phyloP scores from a whole-genome alignment of 2,329 filamentous ascomycete genomes.

The Lachnellula suecica region DNA sequence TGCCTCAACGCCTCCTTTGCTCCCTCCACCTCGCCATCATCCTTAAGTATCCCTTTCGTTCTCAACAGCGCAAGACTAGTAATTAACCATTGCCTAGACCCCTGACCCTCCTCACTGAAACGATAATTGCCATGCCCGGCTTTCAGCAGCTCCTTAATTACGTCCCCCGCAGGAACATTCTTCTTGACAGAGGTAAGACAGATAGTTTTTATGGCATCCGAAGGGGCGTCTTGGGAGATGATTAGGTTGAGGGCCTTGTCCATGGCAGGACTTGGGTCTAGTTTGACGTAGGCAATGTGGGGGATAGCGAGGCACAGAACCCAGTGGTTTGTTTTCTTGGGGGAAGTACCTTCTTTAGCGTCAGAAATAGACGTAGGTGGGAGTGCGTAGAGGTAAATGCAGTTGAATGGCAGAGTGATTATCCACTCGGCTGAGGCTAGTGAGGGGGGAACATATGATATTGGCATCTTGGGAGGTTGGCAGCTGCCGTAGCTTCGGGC shows the following conservation, averaged over 20 bases:
- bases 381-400: background rate
- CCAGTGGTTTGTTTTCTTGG: background rate
- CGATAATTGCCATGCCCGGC: background rate
- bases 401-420: background rate
- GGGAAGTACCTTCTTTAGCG: no score
- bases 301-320: background rate
- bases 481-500: no score
- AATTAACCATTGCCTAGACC: background rate
- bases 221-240: background rate
- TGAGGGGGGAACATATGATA: background rate
- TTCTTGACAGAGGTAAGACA: background rate
- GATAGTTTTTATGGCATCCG: background rate
- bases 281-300: background rate
- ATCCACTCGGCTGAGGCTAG: background rate
- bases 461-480: background rate
- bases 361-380: background rate
- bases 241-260: background rate
- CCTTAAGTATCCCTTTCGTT: background rate
- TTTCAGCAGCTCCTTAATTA: background rate
- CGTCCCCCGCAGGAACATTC: background rate
- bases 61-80: background rate
- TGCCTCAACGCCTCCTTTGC: background rate
- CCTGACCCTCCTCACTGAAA: background rate
- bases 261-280: background rate
- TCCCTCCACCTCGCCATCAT: slow-evolving; percentile 74